These are phyloP conservation scores for Colletotrichum sp. DNA, from an alignment of 2,329 filamentous ascomycete genomes.

Conservation along the genomic window DNA sequence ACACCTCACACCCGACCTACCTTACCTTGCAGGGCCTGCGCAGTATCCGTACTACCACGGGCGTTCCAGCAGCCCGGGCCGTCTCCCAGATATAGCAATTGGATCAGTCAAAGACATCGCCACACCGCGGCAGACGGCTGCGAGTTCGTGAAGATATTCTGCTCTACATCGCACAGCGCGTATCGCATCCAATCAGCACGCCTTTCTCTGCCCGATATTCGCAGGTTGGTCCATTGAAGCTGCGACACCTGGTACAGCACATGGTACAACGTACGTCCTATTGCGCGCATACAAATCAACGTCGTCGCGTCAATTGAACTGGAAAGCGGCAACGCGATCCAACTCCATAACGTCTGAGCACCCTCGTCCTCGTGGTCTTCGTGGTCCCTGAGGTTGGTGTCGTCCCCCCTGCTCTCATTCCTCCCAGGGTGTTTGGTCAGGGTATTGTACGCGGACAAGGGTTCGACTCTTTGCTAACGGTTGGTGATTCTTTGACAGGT, in stretches of 20 bases:
- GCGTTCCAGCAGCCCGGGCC: slow-evolving; percentile 7
- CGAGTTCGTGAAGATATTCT: not conserved
- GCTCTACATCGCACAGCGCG: slow-evolving; percentile 13
- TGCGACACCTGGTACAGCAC: not conserved
- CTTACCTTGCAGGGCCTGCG: not conserved
- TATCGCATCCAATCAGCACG: slow-evolving; percentile 16
- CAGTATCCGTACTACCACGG: not conserved
- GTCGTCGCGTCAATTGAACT: not conserved
- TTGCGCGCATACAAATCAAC: not conserved
- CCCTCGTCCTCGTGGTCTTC: not conserved
- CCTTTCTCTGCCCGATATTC: not conserved
- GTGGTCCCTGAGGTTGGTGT: slow-evolving; percentile 6
- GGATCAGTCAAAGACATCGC: not conserved
- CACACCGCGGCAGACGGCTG: slow-evolving; percentile 3
- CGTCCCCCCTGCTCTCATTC: not conserved
- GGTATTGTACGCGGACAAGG: not conserved
- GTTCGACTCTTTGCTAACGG: slow-evolving; percentile 6
- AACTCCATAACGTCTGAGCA: slow-evolving; percentile 1
- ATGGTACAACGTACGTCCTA: not conserved
- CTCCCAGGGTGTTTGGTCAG: not conserved
- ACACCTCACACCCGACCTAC: not conserved
- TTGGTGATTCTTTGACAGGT: slow-evolving; percentile 19
- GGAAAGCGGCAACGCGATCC: not conserved
- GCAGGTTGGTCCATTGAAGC: not conserved
- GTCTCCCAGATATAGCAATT: slow-evolving; percentile 2